Conservation (phyloP, 208 protist species). For the Strigomonas culicis region DNA sequence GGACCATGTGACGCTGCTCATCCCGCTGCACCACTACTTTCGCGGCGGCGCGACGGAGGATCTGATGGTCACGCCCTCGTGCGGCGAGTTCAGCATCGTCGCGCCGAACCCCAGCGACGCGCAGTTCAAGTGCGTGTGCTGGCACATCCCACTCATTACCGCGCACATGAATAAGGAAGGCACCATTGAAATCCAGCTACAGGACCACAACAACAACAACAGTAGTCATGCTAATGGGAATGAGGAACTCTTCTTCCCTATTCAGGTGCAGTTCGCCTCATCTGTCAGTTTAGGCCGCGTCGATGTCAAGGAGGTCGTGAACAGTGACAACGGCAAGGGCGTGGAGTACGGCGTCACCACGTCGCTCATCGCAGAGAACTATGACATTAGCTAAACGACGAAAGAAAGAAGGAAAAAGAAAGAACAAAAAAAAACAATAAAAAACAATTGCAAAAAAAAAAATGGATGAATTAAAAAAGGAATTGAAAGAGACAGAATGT, state of each 20-base stretch:
- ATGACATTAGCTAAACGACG: conserved; percentile 1
- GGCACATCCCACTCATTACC: conserved; percentile 62
- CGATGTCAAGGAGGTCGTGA: conserved; percentile 49
- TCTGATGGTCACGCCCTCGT: conserved; percentile 25
- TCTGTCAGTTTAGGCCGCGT: conserved; percentile 43
- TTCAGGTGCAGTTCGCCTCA: conserved; percentile 51
- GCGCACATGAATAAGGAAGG: conserved; percentile 39
- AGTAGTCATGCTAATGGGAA: conserved; percentile 6
- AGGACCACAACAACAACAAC: not conserved
- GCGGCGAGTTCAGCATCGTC: conserved; percentile 20
- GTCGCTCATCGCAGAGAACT: not conserved
- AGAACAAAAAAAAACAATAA: conserved; percentile 5
- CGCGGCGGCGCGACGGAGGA: conserved; percentile 14
- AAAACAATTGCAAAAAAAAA: not conserved
- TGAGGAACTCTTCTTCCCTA: conserved; percentile 72
- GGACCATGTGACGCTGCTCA: conserved; percentile 40
- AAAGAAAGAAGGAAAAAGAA: not conserved
- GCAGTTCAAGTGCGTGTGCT: conserved; percentile 29
- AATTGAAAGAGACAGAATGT: no score
- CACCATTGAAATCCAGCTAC: conserved; percentile 65
- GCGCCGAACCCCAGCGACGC: conserved; percentile 23
- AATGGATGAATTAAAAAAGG: no score
- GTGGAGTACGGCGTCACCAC: not conserved
- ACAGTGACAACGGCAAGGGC: not conserved
- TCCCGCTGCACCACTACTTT: conserved; percentile 51